Base-by-base conservation (phyloP, 2,329 filamentous ascomycete genomes). In the Hypoxylon sp. region DNA sequence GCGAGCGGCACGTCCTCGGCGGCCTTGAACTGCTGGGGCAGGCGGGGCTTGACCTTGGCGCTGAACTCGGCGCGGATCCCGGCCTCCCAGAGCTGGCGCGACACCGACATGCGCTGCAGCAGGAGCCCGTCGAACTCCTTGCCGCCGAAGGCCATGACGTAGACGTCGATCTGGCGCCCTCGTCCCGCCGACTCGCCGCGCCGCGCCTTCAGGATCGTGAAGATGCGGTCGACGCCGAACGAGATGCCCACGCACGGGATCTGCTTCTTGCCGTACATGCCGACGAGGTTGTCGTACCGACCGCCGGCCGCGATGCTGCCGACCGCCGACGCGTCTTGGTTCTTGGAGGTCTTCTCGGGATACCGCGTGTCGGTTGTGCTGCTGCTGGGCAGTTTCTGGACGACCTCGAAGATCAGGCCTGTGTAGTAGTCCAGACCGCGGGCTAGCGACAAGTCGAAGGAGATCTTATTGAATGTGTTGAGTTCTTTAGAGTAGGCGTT, bases 161-260 rank as follows among this genome's bases (percentile, higher is more conserved):
- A 90, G 16, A 87, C 87, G 64, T 91, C 88, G 5, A 88, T 82
- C 60, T 89, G 37, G 19, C 51, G 43, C 12, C 42, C 86, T 59
- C 80, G 88, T 31, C 75, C 78, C 36, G 31, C 29, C 19, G 49
- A 47, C 15, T 81, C 79, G 50, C 83, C 82, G 49, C 80, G 80
- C 37, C 86, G 81, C 8, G 90, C 87, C 71, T 96, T 92, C 59
- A 88, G 90, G 67, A 97, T 92, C 63, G 89, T 91, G 75, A 96
- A 96, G 67, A 97, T 97, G 63, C 93, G 87, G 72, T 97, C 93
- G 37, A 97, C 90, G 46, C 93, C 93, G 67, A 97, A 97, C 1
- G 92, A 96, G 62, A 96, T 89, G 57, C 90, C 90, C 4, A 94
- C 89, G 63, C 90, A 93, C n/a, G 90, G 93, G 47, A 97, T 91